These are phyloP conservation scores for Rutstroemia sp. DNA, from an alignment of 2,329 filamentous ascomycete species.

Conservation along the genomic window DNA sequence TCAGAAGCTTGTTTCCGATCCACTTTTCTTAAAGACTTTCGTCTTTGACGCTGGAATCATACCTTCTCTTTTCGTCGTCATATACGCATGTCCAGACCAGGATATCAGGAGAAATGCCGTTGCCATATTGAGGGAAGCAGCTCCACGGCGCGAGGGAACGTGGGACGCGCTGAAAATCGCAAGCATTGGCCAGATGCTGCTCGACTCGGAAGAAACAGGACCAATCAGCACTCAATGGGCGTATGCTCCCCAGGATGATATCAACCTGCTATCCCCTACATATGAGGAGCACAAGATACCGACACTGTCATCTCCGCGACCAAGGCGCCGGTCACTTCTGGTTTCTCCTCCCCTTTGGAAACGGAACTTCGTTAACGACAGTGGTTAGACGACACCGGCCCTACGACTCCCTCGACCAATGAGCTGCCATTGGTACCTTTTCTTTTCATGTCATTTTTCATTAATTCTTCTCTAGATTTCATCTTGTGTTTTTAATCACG, in stretches of 20 bases:
- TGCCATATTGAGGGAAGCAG: slow-evolving; percentile 10
- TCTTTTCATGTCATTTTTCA: too few species aligned
- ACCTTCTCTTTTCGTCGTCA: slow-evolving; percentile 16
- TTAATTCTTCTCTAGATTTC: too few species aligned
- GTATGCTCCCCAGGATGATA: background rate
- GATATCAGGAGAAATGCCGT: slow-evolving; percentile 16
- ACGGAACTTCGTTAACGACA: background rate
- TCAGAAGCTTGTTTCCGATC: slow-evolving; percentile 9
- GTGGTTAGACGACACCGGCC: background rate
- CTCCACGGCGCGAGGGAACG: slow-evolving; percentile 16
- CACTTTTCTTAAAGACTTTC: slow-evolving; percentile 16
- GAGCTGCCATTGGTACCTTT: too few species aligned
- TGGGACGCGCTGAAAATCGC: slow-evolving; percentile 17
- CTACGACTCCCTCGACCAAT: too few species aligned
- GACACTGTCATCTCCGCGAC: background rate
- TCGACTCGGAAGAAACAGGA: slow-evolving; percentile 4
- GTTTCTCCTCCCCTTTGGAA: slow-evolving; percentile 7
- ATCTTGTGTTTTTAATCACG: too few species aligned
- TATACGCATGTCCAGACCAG: slow-evolving; percentile 12
- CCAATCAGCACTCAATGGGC: slow-evolving; percentile 1
- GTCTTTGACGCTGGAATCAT: slow-evolving; percentile 21
- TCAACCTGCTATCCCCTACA: slow-evolving; percentile 1
- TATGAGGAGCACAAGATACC: slow-evolving; percentile 3
- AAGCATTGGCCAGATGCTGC: slow-evolving; percentile 10
- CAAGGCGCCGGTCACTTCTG: slow-evolving; percentile 6